Conservation (phyloP, 2,329 filamentous ascomycete genomes). For the Chrysosporium queenslandicum region DNA sequence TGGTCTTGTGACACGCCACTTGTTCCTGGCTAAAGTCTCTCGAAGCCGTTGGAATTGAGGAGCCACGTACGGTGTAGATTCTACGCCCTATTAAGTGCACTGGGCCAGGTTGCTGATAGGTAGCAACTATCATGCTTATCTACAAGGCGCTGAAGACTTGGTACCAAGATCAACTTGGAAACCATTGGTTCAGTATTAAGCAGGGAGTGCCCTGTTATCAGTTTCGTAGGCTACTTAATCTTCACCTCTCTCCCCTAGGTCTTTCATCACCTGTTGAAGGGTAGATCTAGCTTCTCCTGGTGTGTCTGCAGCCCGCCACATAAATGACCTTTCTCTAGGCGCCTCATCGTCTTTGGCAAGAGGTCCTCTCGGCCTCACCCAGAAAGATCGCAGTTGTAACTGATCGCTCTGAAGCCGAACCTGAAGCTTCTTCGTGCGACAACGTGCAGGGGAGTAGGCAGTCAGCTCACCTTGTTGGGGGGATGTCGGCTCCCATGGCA, state of each 20-base stretch:
- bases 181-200: too few relatives aligned
- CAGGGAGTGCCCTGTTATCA: too few relatives aligned
- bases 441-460: conserved; percentile 16
- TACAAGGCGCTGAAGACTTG: too few relatives aligned
- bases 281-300: not conserved
- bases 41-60: too few relatives aligned
- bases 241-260: not conserved
- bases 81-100: too few relatives aligned
- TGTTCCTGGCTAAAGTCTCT: too few relatives aligned
- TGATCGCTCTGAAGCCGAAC: conserved; percentile 24
- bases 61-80: too few relatives aligned
- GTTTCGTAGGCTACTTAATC: not conserved
- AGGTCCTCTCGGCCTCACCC: not conserved
- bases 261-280: not conserved
- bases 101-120: too few relatives aligned
- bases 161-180: too few relatives aligned
- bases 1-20: not conserved
- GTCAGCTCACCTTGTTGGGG: conserved; percentile 31
- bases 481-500: conserved; percentile 20
- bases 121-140: too few relatives aligned
- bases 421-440: conserved; percentile 27
- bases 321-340: conserved; percentile 1
- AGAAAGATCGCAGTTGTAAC: conserved; percentile 18
- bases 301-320: not conserved
- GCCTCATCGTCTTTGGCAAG: not conserved